Conservation (phyloP, 257 asterid genomes). For the Penstemon newberryi region DNA sequence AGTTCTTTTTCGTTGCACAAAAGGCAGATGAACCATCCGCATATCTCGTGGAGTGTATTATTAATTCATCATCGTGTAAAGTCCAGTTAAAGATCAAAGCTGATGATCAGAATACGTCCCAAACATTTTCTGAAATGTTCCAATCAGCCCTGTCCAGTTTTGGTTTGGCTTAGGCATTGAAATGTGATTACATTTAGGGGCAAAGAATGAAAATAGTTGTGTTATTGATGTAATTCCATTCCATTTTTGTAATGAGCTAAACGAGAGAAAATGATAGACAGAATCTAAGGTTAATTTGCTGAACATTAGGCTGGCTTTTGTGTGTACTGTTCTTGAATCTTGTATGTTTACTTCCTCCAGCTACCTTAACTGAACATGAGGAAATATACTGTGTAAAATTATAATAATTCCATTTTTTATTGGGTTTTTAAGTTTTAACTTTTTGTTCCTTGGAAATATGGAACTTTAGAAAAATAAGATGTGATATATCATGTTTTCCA, state of each 20-base stretch:
- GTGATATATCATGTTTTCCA: no score
- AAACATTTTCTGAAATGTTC: conserved; percentile 71
- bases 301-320: no score
- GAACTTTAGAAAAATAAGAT: no score
- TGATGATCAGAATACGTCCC: conserved; percentile 75
- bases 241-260: conserved; percentile 28
- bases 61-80: conserved; percentile 77
- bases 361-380: no score
- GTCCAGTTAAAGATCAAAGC: conserved; percentile 88
- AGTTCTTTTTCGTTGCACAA: conserved; percentile 90
- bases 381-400: no score
- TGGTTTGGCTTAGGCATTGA: conserved; percentile 38
- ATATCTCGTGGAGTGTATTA: conserved; percentile 79
- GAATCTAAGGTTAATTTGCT: not conserved
- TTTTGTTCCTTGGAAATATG: no score
- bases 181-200: no score
- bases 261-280: conserved; percentile 19
- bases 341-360: no score
- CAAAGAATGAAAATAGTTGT: not conserved
- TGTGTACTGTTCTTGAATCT: no score
- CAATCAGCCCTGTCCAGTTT: conserved; percentile 73
- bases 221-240: conserved; percentile 10
- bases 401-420: no score
- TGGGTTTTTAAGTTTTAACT: no score
- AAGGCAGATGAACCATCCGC: conserved; percentile 61